These are phyloP conservation scores for Stemphylium beticola DNA, from an alignment of 2,329 filamentous ascomycete genomes.

Conservation along the genomic window DNA sequence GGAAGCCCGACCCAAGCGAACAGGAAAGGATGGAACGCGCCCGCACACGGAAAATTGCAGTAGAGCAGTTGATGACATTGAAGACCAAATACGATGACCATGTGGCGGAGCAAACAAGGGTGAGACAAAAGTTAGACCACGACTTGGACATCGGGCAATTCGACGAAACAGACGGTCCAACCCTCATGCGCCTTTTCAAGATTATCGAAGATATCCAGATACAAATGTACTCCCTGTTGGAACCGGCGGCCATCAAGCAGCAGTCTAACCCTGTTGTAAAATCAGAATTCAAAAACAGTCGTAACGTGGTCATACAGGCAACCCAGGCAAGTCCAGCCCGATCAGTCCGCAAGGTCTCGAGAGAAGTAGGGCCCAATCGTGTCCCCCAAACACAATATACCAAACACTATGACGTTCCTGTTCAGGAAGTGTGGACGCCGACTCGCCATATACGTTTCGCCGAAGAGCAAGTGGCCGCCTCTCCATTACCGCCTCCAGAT, in stretches of 20 bases:
- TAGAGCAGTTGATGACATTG: conserved; percentile 34
- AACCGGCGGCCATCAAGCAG: conserved; percentile 32
- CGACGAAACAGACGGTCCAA: conserved; percentile 33
- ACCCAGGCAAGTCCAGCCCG: conserved; percentile 38
- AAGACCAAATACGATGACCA: conserved; percentile 28
- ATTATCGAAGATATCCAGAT: conserved; percentile 36
- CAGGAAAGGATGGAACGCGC: conserved; percentile 31
- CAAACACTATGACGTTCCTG: conserved; percentile 40
- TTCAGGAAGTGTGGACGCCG: conserved; percentile 37
- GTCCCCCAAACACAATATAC: conserved; percentile 45
- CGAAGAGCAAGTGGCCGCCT: conserved; percentile 19
- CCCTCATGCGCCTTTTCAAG: conserved; percentile 33
- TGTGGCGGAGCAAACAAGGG: conserved; percentile 22
- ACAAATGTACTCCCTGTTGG: conserved; percentile 37
- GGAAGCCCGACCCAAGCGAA: conserved; percentile 26
- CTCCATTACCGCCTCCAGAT: conserved; percentile 20
- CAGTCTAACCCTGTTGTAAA: conserved; percentile 18
- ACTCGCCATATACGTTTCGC: conserved; percentile 36
- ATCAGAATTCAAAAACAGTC: conserved; percentile 12
- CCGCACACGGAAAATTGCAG: conserved; percentile 38
- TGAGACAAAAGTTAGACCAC: conserved; percentile 40
- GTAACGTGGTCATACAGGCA: conserved; percentile 37
- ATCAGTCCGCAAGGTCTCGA: conserved; percentile 13
- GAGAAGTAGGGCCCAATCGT: conserved; percentile 19
- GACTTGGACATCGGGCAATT: conserved; percentile 38